phyloP scores from a whole-genome alignment of 257 asterid genomes.

The Salvia hispanica region DNA sequence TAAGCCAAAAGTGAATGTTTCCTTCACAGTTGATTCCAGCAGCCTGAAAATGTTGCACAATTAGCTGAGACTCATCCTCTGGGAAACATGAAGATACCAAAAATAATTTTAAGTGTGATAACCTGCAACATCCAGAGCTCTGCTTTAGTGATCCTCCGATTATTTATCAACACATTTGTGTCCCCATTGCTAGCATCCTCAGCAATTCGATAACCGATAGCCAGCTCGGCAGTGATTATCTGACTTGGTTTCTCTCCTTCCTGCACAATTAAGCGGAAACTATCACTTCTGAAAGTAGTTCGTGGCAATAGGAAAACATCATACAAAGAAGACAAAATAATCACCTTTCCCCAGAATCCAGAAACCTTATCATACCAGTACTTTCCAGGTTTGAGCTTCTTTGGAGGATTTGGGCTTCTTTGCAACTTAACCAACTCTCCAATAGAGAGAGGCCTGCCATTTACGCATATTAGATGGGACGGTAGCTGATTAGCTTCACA shows the following conservation, averaged over 20 bases:
- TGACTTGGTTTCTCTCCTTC: conserved; percentile 85
- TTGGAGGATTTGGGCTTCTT: conserved; percentile 77
- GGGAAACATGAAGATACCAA: conserved; percentile 7
- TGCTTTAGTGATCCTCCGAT: conserved; percentile 71
- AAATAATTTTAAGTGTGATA: neutral
- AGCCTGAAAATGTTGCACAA: conserved; percentile 38
- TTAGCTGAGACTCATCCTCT: neutral
- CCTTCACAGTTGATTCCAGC: conserved; percentile 66
- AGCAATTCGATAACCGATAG: conserved; percentile 55
- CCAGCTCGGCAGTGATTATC: conserved; percentile 66
- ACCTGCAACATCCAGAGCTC: conserved; percentile 74
- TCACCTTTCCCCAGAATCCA: conserved; percentile 99
- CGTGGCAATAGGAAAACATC: conserved; percentile 11
- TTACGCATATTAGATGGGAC: conserved; percentile 58
- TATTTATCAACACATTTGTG: conserved; percentile 65
- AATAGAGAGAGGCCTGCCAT: conserved; percentile 57
- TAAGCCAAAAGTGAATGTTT: conserved; percentile 56
- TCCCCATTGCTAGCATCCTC: conserved; percentile 80
- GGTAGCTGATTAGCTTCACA: conserved; percentile 77
- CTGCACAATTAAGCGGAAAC: conserved; percentile 48
- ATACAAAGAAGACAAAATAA: neutral
- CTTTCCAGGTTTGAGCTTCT: conserved; percentile 76
- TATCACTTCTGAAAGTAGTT: conserved; percentile 5
- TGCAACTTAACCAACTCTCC: conserved; percentile 62
- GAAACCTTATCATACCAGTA: conserved; percentile 94